Evolutionary conservation across 1,139 yeast species (phyloP).

Genomic region (Pichia kudriavzevii): DNA sequence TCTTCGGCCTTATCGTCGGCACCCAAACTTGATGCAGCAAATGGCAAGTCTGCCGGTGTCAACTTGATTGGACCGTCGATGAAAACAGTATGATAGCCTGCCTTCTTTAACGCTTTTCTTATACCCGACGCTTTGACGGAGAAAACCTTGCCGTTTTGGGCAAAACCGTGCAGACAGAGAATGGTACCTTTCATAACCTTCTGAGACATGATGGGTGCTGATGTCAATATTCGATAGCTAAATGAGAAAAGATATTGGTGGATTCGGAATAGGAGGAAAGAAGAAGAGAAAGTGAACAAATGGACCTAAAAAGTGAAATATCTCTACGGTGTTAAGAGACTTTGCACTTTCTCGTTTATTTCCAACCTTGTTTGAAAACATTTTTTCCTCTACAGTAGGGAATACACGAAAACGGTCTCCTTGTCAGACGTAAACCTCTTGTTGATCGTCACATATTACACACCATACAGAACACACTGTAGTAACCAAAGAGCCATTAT

Average conservation of each 20-base stretch:
- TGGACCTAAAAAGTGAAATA: too few relatives aligned
- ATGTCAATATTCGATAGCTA: too few relatives aligned
- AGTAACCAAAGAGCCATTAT: too few relatives aligned
- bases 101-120: slow-evolving; percentile 60
- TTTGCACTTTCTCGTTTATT: too few relatives aligned
- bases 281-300: background rate
- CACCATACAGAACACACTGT: too few relatives aligned
- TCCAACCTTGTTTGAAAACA: too few relatives aligned
- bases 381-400: too few relatives aligned
- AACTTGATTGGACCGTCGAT: slow-evolving; percentile 68
- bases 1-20: slow-evolving; percentile 33
- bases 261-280: background rate
- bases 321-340: too few relatives aligned
- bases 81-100: slow-evolving; percentile 64
- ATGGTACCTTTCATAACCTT: slow-evolving; percentile 25
- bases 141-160: slow-evolving; percentile 66
- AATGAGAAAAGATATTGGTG: slow-evolving; percentile 3
- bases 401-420: too few relatives aligned
- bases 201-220: too few relatives aligned
- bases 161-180: slow-evolving; percentile 30
- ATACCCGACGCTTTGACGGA: slow-evolving; percentile 76
- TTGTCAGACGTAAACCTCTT: too few relatives aligned
- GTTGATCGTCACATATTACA: too few relatives aligned
- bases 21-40: slow-evolving; percentile 32
- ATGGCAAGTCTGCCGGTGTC: slow-evolving; percentile 62